A percentile compares a stretch with the other conserved stretches of the same genome.
Evolutionary conservation across 2,329 filamentous ascomycete species (phyloP).

Genomic region (Phaeosphaeriaceae sp.): DNA sequence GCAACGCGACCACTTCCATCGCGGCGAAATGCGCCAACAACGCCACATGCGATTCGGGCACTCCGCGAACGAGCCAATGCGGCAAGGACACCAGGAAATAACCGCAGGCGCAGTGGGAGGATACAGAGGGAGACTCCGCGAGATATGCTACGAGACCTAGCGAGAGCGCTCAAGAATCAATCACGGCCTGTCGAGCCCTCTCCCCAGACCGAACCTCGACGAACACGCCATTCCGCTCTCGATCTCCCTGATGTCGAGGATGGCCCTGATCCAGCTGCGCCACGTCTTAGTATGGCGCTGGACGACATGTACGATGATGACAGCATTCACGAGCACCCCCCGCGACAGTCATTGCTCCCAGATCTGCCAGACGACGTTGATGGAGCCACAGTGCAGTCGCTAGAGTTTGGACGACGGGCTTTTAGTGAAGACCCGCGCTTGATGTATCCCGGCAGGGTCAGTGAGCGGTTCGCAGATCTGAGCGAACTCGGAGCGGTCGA

Average conservation of each 20-base stretch:
- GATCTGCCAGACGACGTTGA: constrained; percentile 46
- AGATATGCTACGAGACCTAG: constrained; percentile 61
- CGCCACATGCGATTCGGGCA: constrained; percentile 63
- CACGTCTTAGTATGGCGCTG: constrained; percentile 51
- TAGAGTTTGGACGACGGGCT: constrained; percentile 54
- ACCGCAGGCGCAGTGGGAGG: constrained; percentile 56
- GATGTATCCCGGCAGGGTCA: constrained; percentile 56
- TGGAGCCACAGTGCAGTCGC: constrained; percentile 56
- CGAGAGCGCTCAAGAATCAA: constrained; percentile 60
- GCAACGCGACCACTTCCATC: constrained; percentile 43
- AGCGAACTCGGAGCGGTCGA: constrained; percentile 48
- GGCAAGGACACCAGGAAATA: constrained; percentile 59
- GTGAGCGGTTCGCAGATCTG: constrained; percentile 59
- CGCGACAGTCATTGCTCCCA: constrained; percentile 45
- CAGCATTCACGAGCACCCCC: constrained; percentile 49
- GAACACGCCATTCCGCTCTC: constrained; percentile 41
- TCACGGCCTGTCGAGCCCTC: constrained; percentile 57
- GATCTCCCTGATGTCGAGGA: constrained; percentile 56
- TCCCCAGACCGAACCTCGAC: constrained; percentile 46
- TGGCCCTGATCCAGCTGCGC: constrained; percentile 53
- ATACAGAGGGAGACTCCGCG: constrained; percentile 63
- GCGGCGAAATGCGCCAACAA: constrained; percentile 55
- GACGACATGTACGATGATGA: constrained; percentile 54
- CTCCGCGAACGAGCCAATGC: constrained; percentile 60
- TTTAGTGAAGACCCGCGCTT: constrained; percentile 47